Conservation (phyloP, 257 asterid species). For the Nicotiana attenuata region DNA sequence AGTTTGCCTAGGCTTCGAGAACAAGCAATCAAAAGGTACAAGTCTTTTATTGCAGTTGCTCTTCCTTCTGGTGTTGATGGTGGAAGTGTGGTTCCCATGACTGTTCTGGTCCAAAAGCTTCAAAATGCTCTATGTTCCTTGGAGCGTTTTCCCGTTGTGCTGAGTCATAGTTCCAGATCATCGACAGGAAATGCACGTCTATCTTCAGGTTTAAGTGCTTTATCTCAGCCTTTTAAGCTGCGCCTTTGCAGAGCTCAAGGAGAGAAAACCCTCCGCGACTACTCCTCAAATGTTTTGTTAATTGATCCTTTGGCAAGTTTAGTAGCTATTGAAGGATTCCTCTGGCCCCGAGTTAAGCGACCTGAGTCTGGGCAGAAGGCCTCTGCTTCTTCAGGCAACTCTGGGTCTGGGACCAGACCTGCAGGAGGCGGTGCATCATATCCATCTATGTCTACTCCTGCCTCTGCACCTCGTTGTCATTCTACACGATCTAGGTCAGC, state of each 20-base stretch:
- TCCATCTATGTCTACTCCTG: slow-evolving; percentile 36
- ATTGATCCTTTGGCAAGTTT: slow-evolving; percentile 95
- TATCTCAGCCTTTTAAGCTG: slow-evolving; percentile 86
- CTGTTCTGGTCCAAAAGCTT: slow-evolving; percentile 76
- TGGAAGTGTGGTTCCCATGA: slow-evolving; percentile 58
- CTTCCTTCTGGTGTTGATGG: slow-evolving; percentile 49
- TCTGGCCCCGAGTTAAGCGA: slow-evolving; percentile 87
- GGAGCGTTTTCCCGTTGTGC: slow-evolving; percentile 92
- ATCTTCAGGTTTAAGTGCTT: slow-evolving; percentile 86
- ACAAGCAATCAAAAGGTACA: slow-evolving; percentile 77
- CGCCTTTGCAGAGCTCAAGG: slow-evolving; percentile 96
- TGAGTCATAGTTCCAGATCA: slow-evolving; percentile 79
- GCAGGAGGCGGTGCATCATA: slow-evolving; percentile 51
- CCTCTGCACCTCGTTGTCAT: slow-evolving; percentile 57
- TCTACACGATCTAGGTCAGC: slow-evolving; percentile 73
- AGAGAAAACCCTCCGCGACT: slow-evolving; percentile 90
- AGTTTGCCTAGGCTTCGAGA: slow-evolving; percentile 66
- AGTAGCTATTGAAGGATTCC: slow-evolving; percentile 89
- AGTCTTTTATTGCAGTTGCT: slow-evolving; percentile 70
- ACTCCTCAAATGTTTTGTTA: slow-evolving; percentile 85
- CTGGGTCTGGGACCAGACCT: slow-evolving; percentile 51
- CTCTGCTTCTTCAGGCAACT: slow-evolving; percentile 47
- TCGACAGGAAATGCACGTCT: slow-evolving; percentile 75
- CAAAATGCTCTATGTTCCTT: slow-evolving; percentile 88
- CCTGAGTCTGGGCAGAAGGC: slow-evolving; percentile 68